These are phyloP conservation scores for Hemisphaericaspora lyxosophila DNA, from an alignment of 1,139 yeast genomes.

Conservation along the genomic window DNA sequence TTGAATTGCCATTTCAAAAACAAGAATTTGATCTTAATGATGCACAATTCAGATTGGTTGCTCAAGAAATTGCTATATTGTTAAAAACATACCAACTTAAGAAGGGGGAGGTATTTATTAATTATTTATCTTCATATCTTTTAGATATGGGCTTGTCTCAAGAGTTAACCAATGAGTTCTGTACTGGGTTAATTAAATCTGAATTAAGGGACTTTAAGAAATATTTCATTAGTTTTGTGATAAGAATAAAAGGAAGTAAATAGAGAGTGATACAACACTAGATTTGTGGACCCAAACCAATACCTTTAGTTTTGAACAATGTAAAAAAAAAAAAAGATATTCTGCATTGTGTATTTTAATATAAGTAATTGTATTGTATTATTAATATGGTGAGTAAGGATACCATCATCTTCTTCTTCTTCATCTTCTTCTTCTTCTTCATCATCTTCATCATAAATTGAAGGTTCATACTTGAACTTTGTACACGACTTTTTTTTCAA, in stretches of 20 bases:
- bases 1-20: constrained; percentile 78
- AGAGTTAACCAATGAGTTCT: constrained; percentile 55
- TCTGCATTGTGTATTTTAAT: too few species aligned
- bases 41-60: constrained; percentile 73
- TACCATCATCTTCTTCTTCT: too few species aligned
- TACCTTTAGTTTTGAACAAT: too few species aligned
- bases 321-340: too few species aligned
- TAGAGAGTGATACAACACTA: too few species aligned
- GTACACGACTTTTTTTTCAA: too few species aligned
- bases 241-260: constrained; percentile 35
- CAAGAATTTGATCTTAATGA: constrained; percentile 66
- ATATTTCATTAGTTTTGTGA: constrained; percentile 59
- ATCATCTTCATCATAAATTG: too few species aligned
- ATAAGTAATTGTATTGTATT: too few species aligned
- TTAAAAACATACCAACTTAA: constrained; percentile 60
- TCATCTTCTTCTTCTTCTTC: too few species aligned
- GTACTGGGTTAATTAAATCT: constrained; percentile 51
- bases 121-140: constrained; percentile 54
- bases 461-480: too few species aligned
- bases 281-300: too few species aligned
- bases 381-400: too few species aligned
- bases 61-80: constrained; percentile 71
- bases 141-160: constrained; percentile 61
- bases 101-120: constrained; percentile 42
- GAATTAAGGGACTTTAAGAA: constrained; percentile 64